A percentile compares a stretch with the other conserved stretches of the same genome.
Conservation (phyloP, 2,329 filamentous ascomycete genomes). For the Acrocalymma vagum region DNA sequence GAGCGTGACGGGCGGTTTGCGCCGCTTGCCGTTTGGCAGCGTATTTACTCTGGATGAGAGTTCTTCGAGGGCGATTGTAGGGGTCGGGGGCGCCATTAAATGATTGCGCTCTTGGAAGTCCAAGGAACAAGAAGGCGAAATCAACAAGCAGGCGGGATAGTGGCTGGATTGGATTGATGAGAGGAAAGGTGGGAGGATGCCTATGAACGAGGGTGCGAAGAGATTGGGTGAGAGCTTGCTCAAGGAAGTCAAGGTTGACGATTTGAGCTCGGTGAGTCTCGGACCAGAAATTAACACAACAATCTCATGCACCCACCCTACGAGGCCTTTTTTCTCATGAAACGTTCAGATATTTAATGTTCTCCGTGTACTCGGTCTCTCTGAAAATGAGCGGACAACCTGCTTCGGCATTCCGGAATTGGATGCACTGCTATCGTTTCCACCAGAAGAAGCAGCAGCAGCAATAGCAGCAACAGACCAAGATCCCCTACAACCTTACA, state of each 20-base stretch:
- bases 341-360: conserved; percentile 50
- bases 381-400: conserved; percentile 14
- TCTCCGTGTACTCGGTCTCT: conserved; percentile 36
- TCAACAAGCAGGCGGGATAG: conserved; percentile 3
- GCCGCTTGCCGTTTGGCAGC: conserved; percentile 59
- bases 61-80: conserved; percentile 60
- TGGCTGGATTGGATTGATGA: conserved; percentile 7
- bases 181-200: conserved; percentile 24
- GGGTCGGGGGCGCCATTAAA: conserved; percentile 64
- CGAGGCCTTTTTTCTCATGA: conserved; percentile 1
- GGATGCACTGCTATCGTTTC: conserved; percentile 48
- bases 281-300: not conserved
- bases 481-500: conserved; percentile 4
- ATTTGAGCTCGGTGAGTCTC: conserved; percentile 35
- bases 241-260: conserved; percentile 41
- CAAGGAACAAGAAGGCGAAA: conserved; percentile 6
- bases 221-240: conserved; percentile 64
- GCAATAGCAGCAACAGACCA: conserved; percentile 5
- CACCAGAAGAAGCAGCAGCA: conserved; percentile 11
- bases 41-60: conserved; percentile 62
- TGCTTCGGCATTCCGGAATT: conserved; percentile 56
- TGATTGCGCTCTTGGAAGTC: not conserved
- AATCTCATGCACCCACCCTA: not conserved
- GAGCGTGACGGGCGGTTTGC: conserved; percentile 63
- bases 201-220: conserved; percentile 43